Base-by-base conservation (phyloP, 257 asterid species). In the Gynochthodes officinalis region DNA sequence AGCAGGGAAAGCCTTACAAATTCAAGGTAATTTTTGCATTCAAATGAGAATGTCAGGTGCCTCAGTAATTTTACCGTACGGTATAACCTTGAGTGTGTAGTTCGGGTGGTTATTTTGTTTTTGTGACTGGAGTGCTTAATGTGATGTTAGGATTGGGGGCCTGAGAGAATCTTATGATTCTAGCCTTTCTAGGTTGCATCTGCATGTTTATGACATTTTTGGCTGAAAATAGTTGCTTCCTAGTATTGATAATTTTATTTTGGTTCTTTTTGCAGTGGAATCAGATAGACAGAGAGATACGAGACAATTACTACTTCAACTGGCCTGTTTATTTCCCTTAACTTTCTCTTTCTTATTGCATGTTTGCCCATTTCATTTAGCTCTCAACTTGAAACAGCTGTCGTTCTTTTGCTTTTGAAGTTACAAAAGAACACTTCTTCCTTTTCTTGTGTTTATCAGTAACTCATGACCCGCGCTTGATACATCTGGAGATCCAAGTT, bases 261-360 rank as follows among this genome's bases (percentile, higher is more conserved):
- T 69, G 50, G 76, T 59, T 76, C 72, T 67, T 54, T 44, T 73
- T 64, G 80, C 96, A 94, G 99, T 94, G 99, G 99, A 94, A 94
- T 78, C 77, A 87, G 73, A 82, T 78, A 90, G 77, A 72, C 81
- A 83, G 43, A 77, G 88, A 78, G 60, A 52, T 83, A 4, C 86
- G 97, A 46, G 96, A 90, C 76, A 82, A 93, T 3, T 91, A 94
- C 91, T 94, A 94, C 85, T 72, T 77, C 93, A 91, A 89, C 72
- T 91, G 99, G 99, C 97, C 95, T 16, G 80, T 83, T 78, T 94
- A 86, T 85, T 94, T 94, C 73, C 82, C 82, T 35, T 82, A 74
- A 63, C 66, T 13, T 65, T 50, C 48, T 52, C 61, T 49, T 12
- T 42, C 53, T 50, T 23, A 48, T 39, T 9, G n/a, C 50, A 35